Conservation (phyloP, 2,329 filamentous ascomycete genomes). For the Alternaria ethzedia region DNA sequence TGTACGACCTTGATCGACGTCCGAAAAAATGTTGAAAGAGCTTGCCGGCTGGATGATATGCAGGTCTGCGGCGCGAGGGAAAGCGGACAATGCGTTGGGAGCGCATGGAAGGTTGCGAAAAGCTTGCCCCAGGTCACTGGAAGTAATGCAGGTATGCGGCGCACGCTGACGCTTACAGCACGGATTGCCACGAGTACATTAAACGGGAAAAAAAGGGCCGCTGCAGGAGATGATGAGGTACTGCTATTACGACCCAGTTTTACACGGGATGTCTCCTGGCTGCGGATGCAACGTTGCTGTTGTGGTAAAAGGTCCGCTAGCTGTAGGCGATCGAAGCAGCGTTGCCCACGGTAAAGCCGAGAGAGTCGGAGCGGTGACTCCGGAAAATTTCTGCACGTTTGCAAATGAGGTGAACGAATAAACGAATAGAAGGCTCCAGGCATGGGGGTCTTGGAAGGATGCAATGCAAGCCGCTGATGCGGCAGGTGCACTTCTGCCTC, state of each 20-base stretch:
- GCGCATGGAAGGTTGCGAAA: background rate
- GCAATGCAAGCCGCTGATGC: background rate
- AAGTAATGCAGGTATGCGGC: slow-evolving; percentile 4
- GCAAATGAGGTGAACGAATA: background rate
- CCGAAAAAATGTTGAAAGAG: background rate
- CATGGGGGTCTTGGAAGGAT: background rate
- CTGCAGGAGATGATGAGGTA: background rate
- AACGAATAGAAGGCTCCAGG: background rate
- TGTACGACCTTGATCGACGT: slow-evolving; percentile 13
- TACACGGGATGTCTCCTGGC: background rate
- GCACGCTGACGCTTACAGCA: slow-evolving; percentile 9
- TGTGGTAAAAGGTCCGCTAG: slow-evolving; percentile 1
- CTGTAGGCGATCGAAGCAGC: background rate
- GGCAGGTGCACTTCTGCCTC: background rate
- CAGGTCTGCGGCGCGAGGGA: background rate
- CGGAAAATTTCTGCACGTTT: background rate
- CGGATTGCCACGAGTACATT: slow-evolving; percentile 4
- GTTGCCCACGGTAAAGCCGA: background rate
- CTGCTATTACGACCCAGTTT: background rate
- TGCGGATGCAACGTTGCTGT: slow-evolving; percentile 4
- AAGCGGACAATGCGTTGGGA: background rate
- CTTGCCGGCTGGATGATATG: slow-evolving; percentile 1
- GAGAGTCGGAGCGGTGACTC: background rate
- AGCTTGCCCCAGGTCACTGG: background rate
- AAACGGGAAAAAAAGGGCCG: background rate